Evolutionary conservation across 2,329 filamentous ascomycete genomes (phyloP).

Genomic region (Geoglossum cookeanum): DNA sequence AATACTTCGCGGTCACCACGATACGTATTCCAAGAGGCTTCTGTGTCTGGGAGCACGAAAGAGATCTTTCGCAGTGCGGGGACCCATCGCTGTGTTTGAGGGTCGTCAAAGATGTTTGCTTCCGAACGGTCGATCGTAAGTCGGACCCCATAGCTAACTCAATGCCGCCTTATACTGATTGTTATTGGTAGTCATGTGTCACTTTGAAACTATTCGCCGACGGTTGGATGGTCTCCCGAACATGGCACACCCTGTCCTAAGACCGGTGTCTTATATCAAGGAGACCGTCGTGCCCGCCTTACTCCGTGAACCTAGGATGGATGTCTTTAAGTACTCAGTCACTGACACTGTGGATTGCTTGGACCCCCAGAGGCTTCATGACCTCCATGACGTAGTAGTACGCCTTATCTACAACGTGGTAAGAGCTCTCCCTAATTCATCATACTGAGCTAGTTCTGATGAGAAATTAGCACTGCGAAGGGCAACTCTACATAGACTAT

Average conservation of each 20-base stretch:
- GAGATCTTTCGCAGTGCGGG: too few species aligned
- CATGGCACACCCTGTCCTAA: neutral
- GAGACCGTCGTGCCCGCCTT: neutral
- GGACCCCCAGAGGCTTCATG: neutral
- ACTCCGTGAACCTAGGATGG: neutral
- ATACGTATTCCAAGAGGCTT: neutral
- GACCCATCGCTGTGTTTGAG: too few species aligned
- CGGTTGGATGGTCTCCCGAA: neutral
- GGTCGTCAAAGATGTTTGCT: neutral
- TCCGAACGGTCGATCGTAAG: neutral
- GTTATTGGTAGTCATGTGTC: neutral
- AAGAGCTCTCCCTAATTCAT: neutral
- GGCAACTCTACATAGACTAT: neutral
- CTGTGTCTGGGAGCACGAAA: neutral
- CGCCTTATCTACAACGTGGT: neutral
- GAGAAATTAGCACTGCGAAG: neutral
- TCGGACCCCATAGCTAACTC: neutral
- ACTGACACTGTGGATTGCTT: neutral
- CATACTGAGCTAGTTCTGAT: neutral
- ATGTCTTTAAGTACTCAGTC: neutral
- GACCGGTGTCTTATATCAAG: neutral
- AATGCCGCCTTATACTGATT: neutral
- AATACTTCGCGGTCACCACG: neutral
- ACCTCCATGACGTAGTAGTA: neutral
- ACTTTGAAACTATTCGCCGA: neutral